A percentile compares a stretch with the other conserved stretches of the same genome.
Evolutionary conservation across 768 basidiomycete species (phyloP).

Genomic region (Termitomyces sp.): DNA sequence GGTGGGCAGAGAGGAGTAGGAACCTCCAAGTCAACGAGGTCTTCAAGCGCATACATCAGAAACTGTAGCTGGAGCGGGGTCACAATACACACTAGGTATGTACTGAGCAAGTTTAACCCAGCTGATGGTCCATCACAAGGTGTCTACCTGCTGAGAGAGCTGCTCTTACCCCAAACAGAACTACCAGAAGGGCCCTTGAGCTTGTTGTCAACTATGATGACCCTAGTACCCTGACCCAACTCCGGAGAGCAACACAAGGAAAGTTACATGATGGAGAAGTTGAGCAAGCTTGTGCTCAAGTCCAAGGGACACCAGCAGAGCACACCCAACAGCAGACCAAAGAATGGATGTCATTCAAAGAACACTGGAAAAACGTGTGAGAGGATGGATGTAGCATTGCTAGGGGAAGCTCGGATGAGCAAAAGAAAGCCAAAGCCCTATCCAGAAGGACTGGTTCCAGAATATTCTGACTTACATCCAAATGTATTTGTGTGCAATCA

Average conservation of each 20-base stretch:
- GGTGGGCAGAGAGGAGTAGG: slow-evolving; percentile 35
- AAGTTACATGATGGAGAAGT: neutral
- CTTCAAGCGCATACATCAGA: slow-evolving; percentile 21
- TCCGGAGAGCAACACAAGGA: too few species aligned
- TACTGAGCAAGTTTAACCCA: slow-evolving; percentile 25
- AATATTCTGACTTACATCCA: slow-evolving; percentile 17
- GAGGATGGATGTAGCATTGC: neutral
- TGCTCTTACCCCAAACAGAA: neutral
- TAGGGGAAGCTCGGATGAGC: neutral
- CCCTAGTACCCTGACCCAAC: too few species aligned
- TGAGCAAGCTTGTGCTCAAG: too few species aligned
- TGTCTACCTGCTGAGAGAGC: neutral
- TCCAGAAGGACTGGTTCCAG: slow-evolving; percentile 10
- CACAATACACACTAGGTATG: slow-evolving; percentile 19
- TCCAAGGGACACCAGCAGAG: too few species aligned
- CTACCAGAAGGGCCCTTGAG: too few species aligned
- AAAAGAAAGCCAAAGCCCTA: slow-evolving; percentile 1
- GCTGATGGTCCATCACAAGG: slow-evolving; percentile 19
- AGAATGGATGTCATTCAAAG: neutral
- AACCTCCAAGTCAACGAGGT: slow-evolving; percentile 25
- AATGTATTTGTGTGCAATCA: slow-evolving; percentile 23
- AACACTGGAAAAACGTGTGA: neutral
- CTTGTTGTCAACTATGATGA: too few species aligned
- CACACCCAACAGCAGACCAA: neutral
- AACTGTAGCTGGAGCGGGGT: neutral